Base-by-base conservation (phyloP, 805 yeast species). In the Millerozyma miso region DNA sequence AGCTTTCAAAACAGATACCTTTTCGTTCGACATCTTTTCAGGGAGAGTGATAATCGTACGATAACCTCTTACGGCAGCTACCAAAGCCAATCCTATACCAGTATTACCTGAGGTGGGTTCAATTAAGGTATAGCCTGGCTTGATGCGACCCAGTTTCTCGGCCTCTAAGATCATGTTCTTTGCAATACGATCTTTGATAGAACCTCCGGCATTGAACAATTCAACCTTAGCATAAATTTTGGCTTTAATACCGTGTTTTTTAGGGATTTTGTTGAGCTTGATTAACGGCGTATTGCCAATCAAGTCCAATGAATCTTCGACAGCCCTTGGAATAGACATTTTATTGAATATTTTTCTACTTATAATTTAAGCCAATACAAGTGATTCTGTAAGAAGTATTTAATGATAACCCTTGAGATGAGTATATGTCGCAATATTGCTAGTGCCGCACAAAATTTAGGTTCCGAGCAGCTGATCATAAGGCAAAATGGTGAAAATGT, bases 101-200 rank as follows among this genome's bases (percentile, higher is more conserved):
- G 96, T 87, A 69, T 87, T 87, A 57, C 96, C 96, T 8, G 91
- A 83, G 8, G 95, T 88, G 43, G 95, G 95, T 66, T 87, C 96
- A 52, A 88, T 87, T 58, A 87, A 67, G 29, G 95, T 86, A 58
- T 80, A 76, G 3, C 91, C 91, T n/a, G 95, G 95, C 63, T 82
- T 85, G 56, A 87, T 84, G 49, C 78, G 66, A 40, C 95, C 95
- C 13, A 73, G 67, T 50, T 76, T 76, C 63, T 87, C 96, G 20
- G 95, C 95, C 59, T 85, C 85, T 55, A 84, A 85, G 23, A 87
- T 83, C 96, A 87, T 87, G 59, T 87, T 74, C 56, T 83, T 77
- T 51, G 95, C 95, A 55, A 87, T 87, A 65, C 96, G 80, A 60
- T 87, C 96, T 67, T 87, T 87, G 61, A 87, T 88, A 36, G 93